Conservation (phyloP, 495 filamentous ascomycete genomes). For the Aspergillus homomorphus region DNA sequence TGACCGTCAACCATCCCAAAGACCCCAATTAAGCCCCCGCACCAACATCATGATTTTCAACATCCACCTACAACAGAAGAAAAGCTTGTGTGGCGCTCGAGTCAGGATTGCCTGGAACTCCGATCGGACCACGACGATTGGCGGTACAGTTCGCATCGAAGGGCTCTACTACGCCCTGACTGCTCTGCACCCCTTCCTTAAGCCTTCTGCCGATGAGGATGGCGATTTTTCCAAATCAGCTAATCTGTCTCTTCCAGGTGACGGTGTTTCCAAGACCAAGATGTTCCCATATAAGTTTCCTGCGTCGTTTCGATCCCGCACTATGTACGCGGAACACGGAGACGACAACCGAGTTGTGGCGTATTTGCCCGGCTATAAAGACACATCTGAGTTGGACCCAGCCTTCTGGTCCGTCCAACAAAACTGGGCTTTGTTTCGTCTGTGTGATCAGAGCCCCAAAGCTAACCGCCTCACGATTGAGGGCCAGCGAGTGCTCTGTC, state of each 20-base stretch:
- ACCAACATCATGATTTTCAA: too few relatives aligned
- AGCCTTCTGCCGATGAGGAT: not conserved
- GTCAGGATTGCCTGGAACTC: not conserved
- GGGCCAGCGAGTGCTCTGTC: not conserved
- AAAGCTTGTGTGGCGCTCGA: not conserved
- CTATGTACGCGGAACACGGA: not conserved
- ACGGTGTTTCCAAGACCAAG: too few relatives aligned
- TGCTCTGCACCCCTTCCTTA: not conserved
- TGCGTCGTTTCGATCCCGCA: not conserved
- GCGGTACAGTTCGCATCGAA: not conserved
- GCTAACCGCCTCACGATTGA: not conserved
- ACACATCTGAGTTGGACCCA: not conserved
- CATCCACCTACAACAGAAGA: too few relatives aligned
- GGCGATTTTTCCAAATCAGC: too few relatives aligned
- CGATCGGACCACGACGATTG: not conserved
- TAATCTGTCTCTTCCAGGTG: too few relatives aligned
- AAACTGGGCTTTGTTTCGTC: not conserved
- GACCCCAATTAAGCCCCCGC: too few relatives aligned
- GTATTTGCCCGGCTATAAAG: not conserved
- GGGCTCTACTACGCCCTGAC: not conserved
- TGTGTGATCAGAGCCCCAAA: not conserved
- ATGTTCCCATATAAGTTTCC: too few relatives aligned
- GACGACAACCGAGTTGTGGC: not conserved
- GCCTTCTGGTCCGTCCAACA: not conserved
- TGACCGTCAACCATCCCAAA: not conserved